Percentiles rank a stretch among this genome's conserved stretches.
These are phyloP conservation scores for Aschersonia sp. DNA, from an alignment of 2,329 filamentous ascomycete genomes.

Conservation along the genomic window DNA sequence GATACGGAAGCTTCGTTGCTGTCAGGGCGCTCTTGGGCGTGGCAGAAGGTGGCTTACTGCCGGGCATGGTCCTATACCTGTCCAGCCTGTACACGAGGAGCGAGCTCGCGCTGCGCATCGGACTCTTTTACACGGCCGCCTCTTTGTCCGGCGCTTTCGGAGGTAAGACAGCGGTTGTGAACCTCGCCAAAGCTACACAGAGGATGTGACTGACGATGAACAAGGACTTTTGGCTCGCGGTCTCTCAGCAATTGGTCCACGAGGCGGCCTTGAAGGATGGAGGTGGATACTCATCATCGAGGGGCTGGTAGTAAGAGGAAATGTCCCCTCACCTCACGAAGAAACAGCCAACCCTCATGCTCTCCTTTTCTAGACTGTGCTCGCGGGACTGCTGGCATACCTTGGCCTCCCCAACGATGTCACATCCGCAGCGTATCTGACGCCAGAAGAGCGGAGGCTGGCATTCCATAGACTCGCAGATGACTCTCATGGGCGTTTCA, in stretches of 20 bases:
- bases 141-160: constrained; percentile 59
- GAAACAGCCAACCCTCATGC: too few species aligned
- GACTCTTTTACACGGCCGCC: constrained; percentile 56
- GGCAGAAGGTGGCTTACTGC: constrained; percentile 56
- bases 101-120: constrained; percentile 57
- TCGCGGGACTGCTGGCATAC: constrained; percentile 34
- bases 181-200: not conserved
- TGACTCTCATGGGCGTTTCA: constrained; percentile 19
- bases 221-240: constrained; percentile 59
- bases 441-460: constrained; percentile 32
- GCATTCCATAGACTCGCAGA: constrained; percentile 28
- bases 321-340: too few species aligned
- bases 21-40: constrained; percentile 53
- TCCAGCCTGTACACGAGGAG: constrained; percentile 64
- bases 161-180: constrained; percentile 42
- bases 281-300: constrained; percentile 52
- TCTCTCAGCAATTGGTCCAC: constrained; percentile 45
- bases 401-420: constrained; percentile 41
- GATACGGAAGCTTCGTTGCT: constrained; percentile 50
- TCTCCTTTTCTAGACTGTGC: constrained; percentile 27
- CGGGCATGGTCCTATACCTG: constrained; percentile 54
- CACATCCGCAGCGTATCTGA: constrained; percentile 37
- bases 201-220: constrained; percentile 20
- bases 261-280: constrained; percentile 57
- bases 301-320: constrained; percentile 22